Base-by-base conservation (phyloP, 179 eudicot species). In the Spinacia oleracea region DNA sequence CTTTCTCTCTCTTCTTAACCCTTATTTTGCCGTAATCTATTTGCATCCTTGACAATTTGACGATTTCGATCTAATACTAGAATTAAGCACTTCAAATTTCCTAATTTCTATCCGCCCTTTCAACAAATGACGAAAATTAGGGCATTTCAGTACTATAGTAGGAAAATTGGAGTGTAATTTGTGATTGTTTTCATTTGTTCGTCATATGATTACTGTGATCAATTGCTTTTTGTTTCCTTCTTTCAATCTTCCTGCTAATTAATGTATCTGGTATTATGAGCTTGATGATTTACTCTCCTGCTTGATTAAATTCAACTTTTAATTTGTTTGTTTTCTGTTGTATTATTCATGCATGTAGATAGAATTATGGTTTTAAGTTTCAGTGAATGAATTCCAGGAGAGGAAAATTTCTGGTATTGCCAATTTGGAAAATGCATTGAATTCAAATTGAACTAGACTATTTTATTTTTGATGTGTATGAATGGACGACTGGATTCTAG, bases 1-100 rank as follows among this genome's bases (percentile, higher is more conserved):
- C 62, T 21, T 55, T n/a, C 25, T 62, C 59, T 62, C 65, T n/a
- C 53, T 20, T 48, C 53, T 48, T 12, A 75, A 62, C 78, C 71
- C 55, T 62, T 43, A 34, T 59, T 75, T 31, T 6, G 25, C 18
- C 60, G 6, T 55, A 1, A 55, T 20, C 27, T 55, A 27, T 55
- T 20, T 55, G 60, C 60, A n/a, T 55, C 10, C 25, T 55, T n/a
- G 60, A n/a, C 31, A 9, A 59, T 59, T n/a, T n/a, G n/a, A n/a
- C n/a, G n/a, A n/a, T n/a, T n/a, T 25, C 64, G 64, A 59, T 59
- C 64, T 25, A 59, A 10, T 25, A 8, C 32, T 59, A 27, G 3
- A 59, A 59, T 18, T 59, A 25, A 59, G 5, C 3, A 59, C 5
- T 59, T 51, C 23, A 53, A 25, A 4, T 25, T 25, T 9, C 31